These are phyloP conservation scores for Discostella pseudostelligera DNA, from an alignment of 108 stramenopile species.

Conservation along the genomic window DNA sequence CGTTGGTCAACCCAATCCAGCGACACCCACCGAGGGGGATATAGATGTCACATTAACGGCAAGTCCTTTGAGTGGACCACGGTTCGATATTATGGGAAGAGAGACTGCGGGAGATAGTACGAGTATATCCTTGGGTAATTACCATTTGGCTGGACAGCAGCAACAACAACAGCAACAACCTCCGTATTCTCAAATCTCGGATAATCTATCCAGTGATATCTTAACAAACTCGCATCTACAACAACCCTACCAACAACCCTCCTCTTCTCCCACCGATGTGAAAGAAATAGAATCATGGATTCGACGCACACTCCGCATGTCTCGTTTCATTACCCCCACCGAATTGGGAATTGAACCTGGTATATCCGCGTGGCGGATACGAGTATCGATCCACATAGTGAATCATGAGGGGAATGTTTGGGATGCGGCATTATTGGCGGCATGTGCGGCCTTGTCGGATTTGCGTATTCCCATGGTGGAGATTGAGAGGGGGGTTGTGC, in stretches of 20 bases:
- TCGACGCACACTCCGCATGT: constrained; percentile 35
- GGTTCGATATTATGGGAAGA: constrained; percentile 17
- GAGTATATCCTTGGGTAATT: background rate
- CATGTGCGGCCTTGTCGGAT: constrained; percentile 71
- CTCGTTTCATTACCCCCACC: constrained; percentile 30
- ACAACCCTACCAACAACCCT: constrained; percentile 7
- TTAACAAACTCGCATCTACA: background rate
- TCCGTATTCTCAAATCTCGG: background rate
- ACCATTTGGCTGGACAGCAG: too few species aligned
- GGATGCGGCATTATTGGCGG: constrained; percentile 61
- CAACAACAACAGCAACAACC: too few species aligned
- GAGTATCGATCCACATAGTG: constrained; percentile 54
- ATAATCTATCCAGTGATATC: background rate
- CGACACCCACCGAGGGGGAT: constrained; percentile 55
- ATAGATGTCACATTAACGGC: constrained; percentile 44
- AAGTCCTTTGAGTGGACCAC: constrained; percentile 31
- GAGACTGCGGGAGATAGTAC: constrained; percentile 9
- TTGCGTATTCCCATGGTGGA: constrained; percentile 59
- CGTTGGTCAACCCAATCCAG: constrained; percentile 65
- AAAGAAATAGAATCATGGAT: constrained; percentile 44
- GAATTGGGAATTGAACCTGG: constrained; percentile 41
- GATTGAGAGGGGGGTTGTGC: constrained; percentile 24
- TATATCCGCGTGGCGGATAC: constrained; percentile 57
- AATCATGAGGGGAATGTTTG: constrained; percentile 66
- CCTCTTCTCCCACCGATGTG: constrained; percentile 27